Conservation (phyloP, 176 grass and related monocot genomes). For the Avena insularis region DNA sequence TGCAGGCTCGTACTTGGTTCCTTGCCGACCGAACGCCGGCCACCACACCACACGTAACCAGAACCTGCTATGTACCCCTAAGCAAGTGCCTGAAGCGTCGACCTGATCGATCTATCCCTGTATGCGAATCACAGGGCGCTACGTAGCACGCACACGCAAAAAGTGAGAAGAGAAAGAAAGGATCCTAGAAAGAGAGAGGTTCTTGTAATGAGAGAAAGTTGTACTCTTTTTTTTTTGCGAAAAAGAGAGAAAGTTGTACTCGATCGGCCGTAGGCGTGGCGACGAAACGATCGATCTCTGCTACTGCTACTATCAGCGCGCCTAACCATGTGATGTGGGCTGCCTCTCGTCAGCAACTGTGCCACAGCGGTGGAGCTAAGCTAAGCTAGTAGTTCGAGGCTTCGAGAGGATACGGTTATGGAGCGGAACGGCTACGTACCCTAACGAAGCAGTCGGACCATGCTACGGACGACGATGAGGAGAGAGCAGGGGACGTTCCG, state of each 20-base stretch:
- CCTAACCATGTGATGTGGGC: conserved; percentile 34
- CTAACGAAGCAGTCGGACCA: neutral
- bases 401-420: conserved; percentile 9
- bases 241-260: neutral
- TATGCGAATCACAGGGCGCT: neutral
- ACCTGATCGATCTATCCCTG: neutral
- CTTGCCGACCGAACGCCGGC: neutral
- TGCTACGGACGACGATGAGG: neutral
- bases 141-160: neutral
- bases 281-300: neutral
- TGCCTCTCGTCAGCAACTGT: neutral
- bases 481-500: neutral
- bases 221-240: too few relatives aligned
- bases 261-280: neutral
- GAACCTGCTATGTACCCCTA: neutral
- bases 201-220: neutral
- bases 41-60: neutral
- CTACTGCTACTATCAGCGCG: neutral
- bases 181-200: neutral
- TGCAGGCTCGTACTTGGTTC: neutral
- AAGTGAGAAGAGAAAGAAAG: neutral
- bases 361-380: conserved; percentile 14
- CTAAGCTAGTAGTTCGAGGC: neutral
- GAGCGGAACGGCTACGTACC: neutral
- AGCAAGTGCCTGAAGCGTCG: neutral